A percentile compares a stretch with the other conserved stretches of the same genome.
Conservation (phyloP, 352 stramenopile genomes). For the Phytophthora crassamura region DNA sequence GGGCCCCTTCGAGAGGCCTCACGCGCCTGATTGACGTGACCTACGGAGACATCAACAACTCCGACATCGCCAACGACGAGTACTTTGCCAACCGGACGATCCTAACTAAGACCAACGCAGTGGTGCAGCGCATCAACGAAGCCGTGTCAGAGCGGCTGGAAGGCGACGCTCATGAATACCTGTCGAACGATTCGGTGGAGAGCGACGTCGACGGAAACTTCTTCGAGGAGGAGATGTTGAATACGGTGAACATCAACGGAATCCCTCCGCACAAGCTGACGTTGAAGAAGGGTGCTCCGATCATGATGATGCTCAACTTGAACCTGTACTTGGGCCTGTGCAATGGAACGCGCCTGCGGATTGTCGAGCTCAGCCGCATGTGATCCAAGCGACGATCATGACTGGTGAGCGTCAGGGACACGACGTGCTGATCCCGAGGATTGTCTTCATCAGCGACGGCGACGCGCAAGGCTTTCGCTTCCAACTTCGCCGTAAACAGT, state of each 20-base stretch:
- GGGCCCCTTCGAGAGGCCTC: too few species aligned
- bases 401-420: slow-evolving; percentile 5
- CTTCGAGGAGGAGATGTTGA: too few species aligned
- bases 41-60: too few species aligned
- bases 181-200: too few species aligned
- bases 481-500: slow-evolving; percentile 11
- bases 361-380: slow-evolving; percentile 29
- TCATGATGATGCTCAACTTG: slow-evolving; percentile 42
- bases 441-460: slow-evolving; percentile 32
- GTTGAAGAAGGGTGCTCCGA: slow-evolving; percentile 33
- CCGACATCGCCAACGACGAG: neutral
- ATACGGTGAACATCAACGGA: neutral
- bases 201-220: too few species aligned
- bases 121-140: neutral
- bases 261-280: slow-evolving; percentile 37
- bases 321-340: slow-evolving; percentile 30
- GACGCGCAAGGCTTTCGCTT: slow-evolving; percentile 28
- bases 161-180: too few species aligned
- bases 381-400: slow-evolving; percentile 37
- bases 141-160: neutral
- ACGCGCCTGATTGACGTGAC: too few species aligned
- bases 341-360: slow-evolving; percentile 36
- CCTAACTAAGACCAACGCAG: neutral
- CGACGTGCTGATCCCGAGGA: slow-evolving; percentile 17
- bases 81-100: neutral